Evolutionary conservation across 345 rosid genomes (phyloP).

Genomic region (Arabidopsis suecica): DNA sequence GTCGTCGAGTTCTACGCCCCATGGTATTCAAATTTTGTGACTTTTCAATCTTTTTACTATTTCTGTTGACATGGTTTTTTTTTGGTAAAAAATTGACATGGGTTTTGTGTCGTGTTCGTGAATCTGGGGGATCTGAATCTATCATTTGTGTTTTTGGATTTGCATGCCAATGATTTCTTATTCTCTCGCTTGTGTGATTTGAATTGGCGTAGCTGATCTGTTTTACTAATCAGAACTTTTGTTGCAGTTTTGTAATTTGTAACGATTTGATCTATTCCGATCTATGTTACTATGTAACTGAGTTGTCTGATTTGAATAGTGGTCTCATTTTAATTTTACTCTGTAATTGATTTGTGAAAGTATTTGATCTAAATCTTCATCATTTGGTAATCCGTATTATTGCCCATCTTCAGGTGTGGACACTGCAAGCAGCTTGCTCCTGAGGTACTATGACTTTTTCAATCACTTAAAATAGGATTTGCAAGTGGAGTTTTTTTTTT

Average conservation of each 20-base stretch:
- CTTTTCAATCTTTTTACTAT: neutral
- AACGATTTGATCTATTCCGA: conserved; percentile 27
- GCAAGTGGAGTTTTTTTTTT: neutral
- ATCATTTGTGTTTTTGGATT: neutral
- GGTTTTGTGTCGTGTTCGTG: conserved; percentile 12
- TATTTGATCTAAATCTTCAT: conserved; percentile 3
- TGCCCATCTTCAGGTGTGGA: conserved; percentile 74
- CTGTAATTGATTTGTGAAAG: neutral
- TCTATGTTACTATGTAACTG: conserved; percentile 6
- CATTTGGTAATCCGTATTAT: conserved; percentile 22
- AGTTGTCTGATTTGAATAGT: neutral
- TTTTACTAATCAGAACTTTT: neutral
- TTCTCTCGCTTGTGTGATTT: neutral
- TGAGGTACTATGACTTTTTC: conserved; percentile 57
- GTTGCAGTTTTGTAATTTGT: neutral
- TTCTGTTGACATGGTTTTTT: neutral
- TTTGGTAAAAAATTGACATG: neutral
- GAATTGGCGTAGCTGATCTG: conserved; percentile 28
- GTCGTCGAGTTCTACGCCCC: conserved; percentile 97
- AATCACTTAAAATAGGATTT: neutral
- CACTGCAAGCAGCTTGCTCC: conserved; percentile 99
- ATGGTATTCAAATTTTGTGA: conserved; percentile 48
- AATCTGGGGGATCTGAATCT: conserved; percentile 39
- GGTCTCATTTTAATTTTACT: neutral
- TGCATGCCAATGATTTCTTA: conserved; percentile 29